Base-by-base conservation (phyloP, 108 stramenopile genomes). In the Cyclotella baltica region DNA sequence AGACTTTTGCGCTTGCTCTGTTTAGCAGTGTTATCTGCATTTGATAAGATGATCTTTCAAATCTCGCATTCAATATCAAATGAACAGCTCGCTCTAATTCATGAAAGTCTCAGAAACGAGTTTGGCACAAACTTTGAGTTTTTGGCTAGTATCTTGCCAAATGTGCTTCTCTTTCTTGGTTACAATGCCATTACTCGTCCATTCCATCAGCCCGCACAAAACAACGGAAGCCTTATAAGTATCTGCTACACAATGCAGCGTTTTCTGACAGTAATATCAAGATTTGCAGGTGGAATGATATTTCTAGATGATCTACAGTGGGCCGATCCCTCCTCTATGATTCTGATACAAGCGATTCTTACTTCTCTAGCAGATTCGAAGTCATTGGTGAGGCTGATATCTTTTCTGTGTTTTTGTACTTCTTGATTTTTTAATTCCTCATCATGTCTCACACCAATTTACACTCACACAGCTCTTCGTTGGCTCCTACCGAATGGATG, bases 101-200 rank as follows among this genome's bases (percentile, higher is more conserved):
- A 52, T n/a, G 4, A 4, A n/a, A 52, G n/a, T 4, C 19, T 52
- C 18, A 52, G 10, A 4, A 20, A 52, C n/a, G 51, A 63, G 0
- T 75, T 83, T 70, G 81, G 75, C 19, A 56, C 66, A n/a, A 61
- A 69, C 47, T 67, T 83, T 19, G 47, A 75, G 1, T 52, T 62
- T 27, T 38, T 83, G 10, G 71, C 33, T 36, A 68, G 53, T 4
- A 27, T 71, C 29, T 35, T 82, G 10, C 81, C 81, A 48, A 71
- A 75, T 59, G 64, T 82, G 9, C 40, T 46, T 27, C 25, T 35
- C 29, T 30, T 81, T 34, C 4, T 22, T 28, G 10, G 69, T 69
- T 4, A 52, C 31, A 25, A 30, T 53, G 10, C n/a, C 35, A 27
- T 2, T 19, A 33, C 61, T 38, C 37, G 51, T 20, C 33, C 47